Conservation (phyloP, 805 yeast genomes). For the Saturnispora dispora region DNA sequence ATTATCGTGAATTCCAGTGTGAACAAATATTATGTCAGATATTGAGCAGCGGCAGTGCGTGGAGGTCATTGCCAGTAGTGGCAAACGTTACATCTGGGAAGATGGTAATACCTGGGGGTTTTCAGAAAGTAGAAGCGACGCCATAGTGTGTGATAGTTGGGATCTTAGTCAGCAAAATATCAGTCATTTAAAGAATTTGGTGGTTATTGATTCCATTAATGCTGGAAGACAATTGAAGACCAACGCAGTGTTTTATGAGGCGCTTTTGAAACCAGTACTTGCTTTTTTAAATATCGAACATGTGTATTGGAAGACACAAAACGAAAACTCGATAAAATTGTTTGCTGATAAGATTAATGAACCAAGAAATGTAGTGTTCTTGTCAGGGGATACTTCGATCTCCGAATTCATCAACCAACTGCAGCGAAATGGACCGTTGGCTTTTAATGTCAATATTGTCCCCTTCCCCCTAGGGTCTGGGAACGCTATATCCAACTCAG, state of each 20-base stretch:
- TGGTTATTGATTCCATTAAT: constrained; percentile 39
- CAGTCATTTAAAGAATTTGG: not conserved
- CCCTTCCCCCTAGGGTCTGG: constrained; percentile 79
- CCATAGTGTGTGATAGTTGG: not conserved
- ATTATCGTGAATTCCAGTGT: too few relatives aligned
- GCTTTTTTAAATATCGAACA: constrained; percentile 27
- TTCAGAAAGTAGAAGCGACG: not conserved
- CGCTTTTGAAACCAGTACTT: constrained; percentile 42
- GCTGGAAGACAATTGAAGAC: constrained; percentile 38
- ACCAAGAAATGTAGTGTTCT: constrained; percentile 25
- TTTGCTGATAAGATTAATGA: constrained; percentile 14
- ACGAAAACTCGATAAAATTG: constrained; percentile 31
- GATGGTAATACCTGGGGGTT: not conserved
- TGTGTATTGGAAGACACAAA: constrained; percentile 27
- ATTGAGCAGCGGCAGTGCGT: not conserved
- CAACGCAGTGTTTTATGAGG: constrained; percentile 30
- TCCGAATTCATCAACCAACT: constrained; percentile 57
- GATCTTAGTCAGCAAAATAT: not conserved
- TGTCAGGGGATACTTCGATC: constrained; percentile 84
- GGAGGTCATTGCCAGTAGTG: not conserved
- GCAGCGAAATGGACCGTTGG: not conserved
- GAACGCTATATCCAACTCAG: constrained; percentile 64
- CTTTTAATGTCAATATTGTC: constrained; percentile 17
- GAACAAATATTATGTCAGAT: not conserved
- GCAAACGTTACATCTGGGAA: not conserved